Evolutionary conservation across 108 stramenopile genomes (phyloP).

Genomic region (Nitzschia palea): DNA sequence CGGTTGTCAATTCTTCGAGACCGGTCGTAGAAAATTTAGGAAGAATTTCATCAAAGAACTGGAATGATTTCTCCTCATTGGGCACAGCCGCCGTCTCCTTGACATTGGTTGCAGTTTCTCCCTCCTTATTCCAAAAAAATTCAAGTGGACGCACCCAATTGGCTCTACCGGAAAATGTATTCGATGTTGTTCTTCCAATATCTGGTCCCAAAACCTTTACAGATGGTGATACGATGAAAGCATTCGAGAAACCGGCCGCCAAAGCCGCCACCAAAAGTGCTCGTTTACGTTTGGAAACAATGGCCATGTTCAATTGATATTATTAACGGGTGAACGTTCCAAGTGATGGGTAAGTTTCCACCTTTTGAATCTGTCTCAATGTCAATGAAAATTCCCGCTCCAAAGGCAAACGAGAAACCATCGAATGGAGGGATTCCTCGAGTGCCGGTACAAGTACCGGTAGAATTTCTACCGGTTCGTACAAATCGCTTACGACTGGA

Average conservation of each 20-base stretch:
- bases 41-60: too few species aligned
- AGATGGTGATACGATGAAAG: neutral
- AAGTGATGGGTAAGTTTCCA: neutral
- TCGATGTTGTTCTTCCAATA: neutral
- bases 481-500: too few species aligned
- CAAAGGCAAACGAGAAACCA: too few species aligned
- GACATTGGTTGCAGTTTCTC: neutral
- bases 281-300: constrained; percentile 1
- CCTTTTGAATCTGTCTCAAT: neutral
- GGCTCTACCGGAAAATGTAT: neutral
- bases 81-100: too few species aligned
- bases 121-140: neutral
- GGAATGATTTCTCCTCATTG: too few species aligned
- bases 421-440: too few species aligned
- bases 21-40: too few species aligned
- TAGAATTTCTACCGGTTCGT: too few species aligned
- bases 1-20: neutral
- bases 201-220: neutral
- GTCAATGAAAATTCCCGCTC: neutral
- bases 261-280: neutral
- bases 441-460: too few species aligned
- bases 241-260: neutral
- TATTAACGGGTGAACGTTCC: neutral
- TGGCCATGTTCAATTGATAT: neutral
- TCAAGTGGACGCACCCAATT: neutral